Percentiles rank a stretch among this genome's conserved stretches.
Conservation (phyloP, 2,329 filamentous ascomycete genomes). For the Samsoniella hepiali region DNA sequence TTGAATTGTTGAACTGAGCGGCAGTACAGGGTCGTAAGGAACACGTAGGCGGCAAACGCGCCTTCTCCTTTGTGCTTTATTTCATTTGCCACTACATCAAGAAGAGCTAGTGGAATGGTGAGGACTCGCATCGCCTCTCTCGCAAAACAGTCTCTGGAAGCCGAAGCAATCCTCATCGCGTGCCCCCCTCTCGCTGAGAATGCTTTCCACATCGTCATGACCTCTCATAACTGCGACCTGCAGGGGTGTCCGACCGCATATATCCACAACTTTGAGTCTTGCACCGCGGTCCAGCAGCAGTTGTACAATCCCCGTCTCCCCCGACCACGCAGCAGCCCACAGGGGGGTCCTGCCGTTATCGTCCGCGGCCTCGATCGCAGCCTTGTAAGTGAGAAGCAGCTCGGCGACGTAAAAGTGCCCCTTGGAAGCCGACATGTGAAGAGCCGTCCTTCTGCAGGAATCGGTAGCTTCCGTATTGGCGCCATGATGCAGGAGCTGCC, state of each 20-base stretch:
- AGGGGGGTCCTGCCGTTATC: not conserved
- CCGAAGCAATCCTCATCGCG: no score
- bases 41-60: no score
- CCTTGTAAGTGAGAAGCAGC: not conserved
- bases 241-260: conserved; percentile 22
- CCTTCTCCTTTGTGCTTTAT: no score
- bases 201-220: not conserved
- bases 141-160: no score
- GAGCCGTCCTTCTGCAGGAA: not conserved
- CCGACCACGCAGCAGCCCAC: not conserved
- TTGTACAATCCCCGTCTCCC: not conserved
- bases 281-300: conserved; percentile 5
- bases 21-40: no score
- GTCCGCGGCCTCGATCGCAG: not conserved
- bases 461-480: not conserved
- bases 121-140: no score
- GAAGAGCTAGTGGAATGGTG: no score
- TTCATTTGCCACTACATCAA: no score
- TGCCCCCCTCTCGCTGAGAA: no score
- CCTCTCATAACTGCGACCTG: not conserved
- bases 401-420: not conserved
- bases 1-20: no score
- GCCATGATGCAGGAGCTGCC: not conserved
- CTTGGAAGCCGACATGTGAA: not conserved
- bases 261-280: not conserved